Percentiles rank a stretch among this genome's conserved stretches.
phyloP scores from a whole-genome alignment of 192 early-diverging fungal genomes.

The Kappamyces sp. region DNA sequence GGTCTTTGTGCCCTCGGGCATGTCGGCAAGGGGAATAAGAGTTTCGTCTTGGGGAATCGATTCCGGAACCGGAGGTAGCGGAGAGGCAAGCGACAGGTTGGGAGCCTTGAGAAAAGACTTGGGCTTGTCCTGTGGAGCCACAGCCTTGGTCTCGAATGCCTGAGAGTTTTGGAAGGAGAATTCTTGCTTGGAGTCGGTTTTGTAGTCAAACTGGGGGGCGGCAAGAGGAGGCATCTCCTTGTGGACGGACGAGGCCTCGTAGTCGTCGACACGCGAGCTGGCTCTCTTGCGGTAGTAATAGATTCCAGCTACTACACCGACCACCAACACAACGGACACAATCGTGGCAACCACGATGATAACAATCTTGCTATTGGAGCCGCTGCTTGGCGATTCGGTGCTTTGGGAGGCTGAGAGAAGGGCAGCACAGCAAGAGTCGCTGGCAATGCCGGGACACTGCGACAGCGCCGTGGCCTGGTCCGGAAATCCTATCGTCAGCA shows the following conservation, averaged over 20 bases:
- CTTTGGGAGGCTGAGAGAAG: not conserved
- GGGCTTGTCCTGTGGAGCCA: not conserved
- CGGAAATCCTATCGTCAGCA: conserved; percentile 4
- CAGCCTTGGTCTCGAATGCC: too few relatives aligned
- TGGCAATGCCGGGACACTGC: conserved; percentile 8
- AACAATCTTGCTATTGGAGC: conserved; percentile 5
- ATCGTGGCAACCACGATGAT: conserved; percentile 6
- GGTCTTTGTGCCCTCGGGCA: conserved; percentile 11
- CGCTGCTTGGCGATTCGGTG: not conserved
- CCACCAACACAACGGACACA: not conserved
- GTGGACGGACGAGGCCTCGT: not conserved
- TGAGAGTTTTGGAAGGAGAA: not conserved
- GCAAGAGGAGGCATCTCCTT: not conserved
- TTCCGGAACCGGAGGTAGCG: not conserved
- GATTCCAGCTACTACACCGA: conserved; percentile 11
- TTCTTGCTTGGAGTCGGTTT: not conserved
- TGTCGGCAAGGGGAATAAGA: not conserved
- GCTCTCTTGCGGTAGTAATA: conserved; percentile 11
- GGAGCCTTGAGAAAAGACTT: not conserved
- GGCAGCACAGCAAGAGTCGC: not conserved
- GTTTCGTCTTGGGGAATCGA: not conserved
- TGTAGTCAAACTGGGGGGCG: not conserved
- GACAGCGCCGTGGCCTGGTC: not conserved
- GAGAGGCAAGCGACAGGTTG: not conserved
- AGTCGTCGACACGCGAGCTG: not conserved